phyloP scores from a whole-genome alignment of 2,329 filamentous ascomycete species.

The Coccinonectria pachysandricola region DNA sequence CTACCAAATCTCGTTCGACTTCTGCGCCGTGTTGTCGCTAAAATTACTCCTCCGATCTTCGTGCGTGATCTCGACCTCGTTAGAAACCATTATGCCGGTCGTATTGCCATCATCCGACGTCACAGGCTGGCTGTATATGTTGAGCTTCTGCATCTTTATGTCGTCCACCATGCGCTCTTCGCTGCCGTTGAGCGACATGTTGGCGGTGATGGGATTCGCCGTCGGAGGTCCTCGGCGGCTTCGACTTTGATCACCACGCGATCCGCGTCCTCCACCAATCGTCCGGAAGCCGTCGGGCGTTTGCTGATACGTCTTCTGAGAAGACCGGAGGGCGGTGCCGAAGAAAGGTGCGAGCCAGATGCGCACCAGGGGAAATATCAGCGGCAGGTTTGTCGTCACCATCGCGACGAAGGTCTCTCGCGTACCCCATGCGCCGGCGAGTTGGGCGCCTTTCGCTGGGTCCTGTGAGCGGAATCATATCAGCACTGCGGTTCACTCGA shows the following conservation, averaged over 20 bases:
- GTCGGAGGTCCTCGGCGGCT: conserved; percentile 22
- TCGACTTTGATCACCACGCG: conserved; percentile 14
- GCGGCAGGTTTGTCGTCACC: conserved; percentile 29
- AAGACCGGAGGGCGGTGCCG: conserved; percentile 23
- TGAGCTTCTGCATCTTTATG: conserved; percentile 29
- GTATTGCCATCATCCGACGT: conserved; percentile 9
- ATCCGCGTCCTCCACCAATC: conserved; percentile 27
- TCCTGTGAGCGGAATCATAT: conserved; percentile 16
- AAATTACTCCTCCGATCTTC: conserved; percentile 11
- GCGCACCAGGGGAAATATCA: conserved; percentile 33
- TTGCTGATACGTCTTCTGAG: conserved; percentile 26
- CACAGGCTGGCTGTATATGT: not conserved
- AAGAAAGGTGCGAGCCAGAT: conserved; percentile 26
- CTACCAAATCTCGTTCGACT: conserved; percentile 8
- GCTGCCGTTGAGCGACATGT: conserved; percentile 28
- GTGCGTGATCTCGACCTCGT: conserved; percentile 26
- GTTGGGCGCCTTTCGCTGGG: conserved; percentile 25
- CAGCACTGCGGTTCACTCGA: too few relatives aligned
- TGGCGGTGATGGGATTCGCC: conserved; percentile 24
- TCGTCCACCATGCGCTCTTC: conserved; percentile 32
- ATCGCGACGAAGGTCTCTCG: conserved; percentile 32
- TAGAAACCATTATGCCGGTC: conserved; percentile 30
- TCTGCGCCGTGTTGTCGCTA: conserved; percentile 1
- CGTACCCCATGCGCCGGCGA: conserved; percentile 29
- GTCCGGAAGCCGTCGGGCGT: conserved; percentile 28